Evolutionary conservation across 345 rosid species (phyloP).

Genomic region (Pugionium cornutum): DNA sequence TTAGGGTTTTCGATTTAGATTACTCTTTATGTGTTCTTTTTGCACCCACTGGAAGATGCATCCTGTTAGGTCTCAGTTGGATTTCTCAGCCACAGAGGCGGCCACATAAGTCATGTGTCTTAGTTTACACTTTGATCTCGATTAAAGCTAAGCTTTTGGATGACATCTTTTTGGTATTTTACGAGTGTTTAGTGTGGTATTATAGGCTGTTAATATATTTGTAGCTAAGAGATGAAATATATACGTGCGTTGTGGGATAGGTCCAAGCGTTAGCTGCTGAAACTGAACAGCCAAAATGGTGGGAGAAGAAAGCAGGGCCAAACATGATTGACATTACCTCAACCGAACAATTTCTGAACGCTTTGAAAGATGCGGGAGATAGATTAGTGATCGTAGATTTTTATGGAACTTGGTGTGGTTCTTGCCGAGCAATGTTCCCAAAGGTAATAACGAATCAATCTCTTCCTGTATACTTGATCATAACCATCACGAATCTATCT

Average conservation of each 20-base stretch:
- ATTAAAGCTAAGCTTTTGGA: background rate
- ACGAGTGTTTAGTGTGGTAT: background rate
- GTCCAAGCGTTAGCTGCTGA: slow-evolving; percentile 63
- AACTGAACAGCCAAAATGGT: slow-evolving; percentile 83
- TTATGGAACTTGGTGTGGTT: slow-evolving; percentile 97
- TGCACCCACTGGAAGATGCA: background rate
- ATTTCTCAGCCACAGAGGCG: background rate
- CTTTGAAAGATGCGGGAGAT: slow-evolving; percentile 75
- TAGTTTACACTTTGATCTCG: background rate
- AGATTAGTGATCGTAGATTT: slow-evolving; percentile 87
- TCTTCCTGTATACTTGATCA: background rate
- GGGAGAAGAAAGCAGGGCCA: slow-evolving; percentile 84
- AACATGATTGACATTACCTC: slow-evolving; percentile 89
- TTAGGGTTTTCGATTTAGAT: slow-evolving; percentile 20
- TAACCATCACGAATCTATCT: no score
- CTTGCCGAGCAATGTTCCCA: slow-evolving; percentile 88
- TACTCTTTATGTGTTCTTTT: slow-evolving; percentile 4
- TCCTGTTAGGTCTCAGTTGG: background rate
- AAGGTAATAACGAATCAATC: slow-evolving; percentile 56
- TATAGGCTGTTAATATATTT: background rate
- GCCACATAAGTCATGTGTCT: slow-evolving; percentile 8
- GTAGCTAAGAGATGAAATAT: background rate
- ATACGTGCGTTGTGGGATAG: slow-evolving; percentile 36
- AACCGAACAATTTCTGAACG: slow-evolving; percentile 67
- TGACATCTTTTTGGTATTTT: background rate